Base-by-base conservation (phyloP, 139 green algal species). In the Volvox africanus region DNA sequence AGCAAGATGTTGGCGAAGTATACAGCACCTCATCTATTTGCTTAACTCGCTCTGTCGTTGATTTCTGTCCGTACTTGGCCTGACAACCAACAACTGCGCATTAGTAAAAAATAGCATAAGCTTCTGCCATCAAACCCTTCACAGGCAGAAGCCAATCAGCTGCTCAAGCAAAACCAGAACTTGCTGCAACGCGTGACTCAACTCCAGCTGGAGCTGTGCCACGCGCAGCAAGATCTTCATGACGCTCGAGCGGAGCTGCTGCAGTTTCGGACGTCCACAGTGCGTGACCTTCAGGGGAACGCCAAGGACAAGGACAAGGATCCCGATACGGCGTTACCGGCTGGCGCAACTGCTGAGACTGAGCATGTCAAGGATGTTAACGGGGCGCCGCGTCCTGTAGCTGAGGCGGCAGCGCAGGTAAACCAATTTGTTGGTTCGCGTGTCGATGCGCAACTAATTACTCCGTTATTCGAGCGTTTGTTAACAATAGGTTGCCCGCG, bases 141-240 rank as follows among this genome's bases (percentile, higher is more conserved):
- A 55, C 65, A 73, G 65, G 16, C 65, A 73, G 50, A 62, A 55
- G 44, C 44, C 44, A 55, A 55, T 22, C 50, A 90, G 71, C 73
- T 90, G 44, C 86, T 84, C 11, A 16, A 35, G 50, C 65, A 90
- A 55, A 69, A 50, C 14, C 21, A 55, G 30, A 55, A 76, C 0
- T n/a, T 90, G 73, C 37, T 84, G 71, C 44, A 62, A 5, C 86
- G 30, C 20, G 26, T 83, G 50, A 44, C 73, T 21, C 67, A 90
- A 75, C 86, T 35, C 28, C 65, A 83, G 50, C 21, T 32, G 1
- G 73, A 84, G 50, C 86, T 90, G 50, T 73, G 44, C 50, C 30
- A 30, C 18, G 26, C 50, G 21, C 86, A 90, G 86, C 86, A 90
- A 55, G 71, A 30, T 24, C 35, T 61, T 20, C 86, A 90, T 24